Evolutionary conservation across 2,329 filamentous ascomycete genomes (phyloP).

Genomic region (Fusarium graminum): DNA sequence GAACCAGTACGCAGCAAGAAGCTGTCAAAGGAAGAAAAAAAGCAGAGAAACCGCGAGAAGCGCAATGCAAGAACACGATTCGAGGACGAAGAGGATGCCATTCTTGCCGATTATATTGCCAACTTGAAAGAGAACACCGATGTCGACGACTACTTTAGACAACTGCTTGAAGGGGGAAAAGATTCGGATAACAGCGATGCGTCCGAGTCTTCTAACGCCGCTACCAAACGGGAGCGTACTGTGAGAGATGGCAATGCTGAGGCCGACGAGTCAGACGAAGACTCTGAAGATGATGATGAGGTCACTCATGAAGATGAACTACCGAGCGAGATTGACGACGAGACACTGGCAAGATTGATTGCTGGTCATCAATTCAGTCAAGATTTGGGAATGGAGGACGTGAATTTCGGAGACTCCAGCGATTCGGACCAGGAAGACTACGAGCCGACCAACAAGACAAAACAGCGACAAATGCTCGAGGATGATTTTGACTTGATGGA

Average conservation of each 20-base stretch:
- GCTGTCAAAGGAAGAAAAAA: conserved; percentile 24
- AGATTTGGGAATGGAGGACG: conserved; percentile 35
- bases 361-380: conserved; percentile 43
- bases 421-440: conserved; percentile 34
- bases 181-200: conserved; percentile 22
- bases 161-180: conserved; percentile 26
- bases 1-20: conserved; percentile 2
- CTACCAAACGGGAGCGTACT: conserved; percentile 64
- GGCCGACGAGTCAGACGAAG: conserved; percentile 43
- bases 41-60: conserved; percentile 37
- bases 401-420: conserved; percentile 34
- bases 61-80: conserved; percentile 33
- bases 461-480: conserved; percentile 56
- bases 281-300: conserved; percentile 15
- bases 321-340: conserved; percentile 47
- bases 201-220: conserved; percentile 61
- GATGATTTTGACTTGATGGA: conserved; percentile 89
- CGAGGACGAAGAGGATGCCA: conserved; percentile 63
- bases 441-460: conserved; percentile 52
- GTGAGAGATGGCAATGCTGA: conserved; percentile 55
- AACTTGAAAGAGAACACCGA: conserved; percentile 69
- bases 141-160: conserved; percentile 60
- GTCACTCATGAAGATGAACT: conserved; percentile 19
- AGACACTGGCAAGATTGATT: conserved; percentile 46
- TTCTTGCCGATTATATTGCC: conserved; percentile 77